Conservation (phyloP, 768 basidiomycete genomes). For the Trametopsis cervina region DNA sequence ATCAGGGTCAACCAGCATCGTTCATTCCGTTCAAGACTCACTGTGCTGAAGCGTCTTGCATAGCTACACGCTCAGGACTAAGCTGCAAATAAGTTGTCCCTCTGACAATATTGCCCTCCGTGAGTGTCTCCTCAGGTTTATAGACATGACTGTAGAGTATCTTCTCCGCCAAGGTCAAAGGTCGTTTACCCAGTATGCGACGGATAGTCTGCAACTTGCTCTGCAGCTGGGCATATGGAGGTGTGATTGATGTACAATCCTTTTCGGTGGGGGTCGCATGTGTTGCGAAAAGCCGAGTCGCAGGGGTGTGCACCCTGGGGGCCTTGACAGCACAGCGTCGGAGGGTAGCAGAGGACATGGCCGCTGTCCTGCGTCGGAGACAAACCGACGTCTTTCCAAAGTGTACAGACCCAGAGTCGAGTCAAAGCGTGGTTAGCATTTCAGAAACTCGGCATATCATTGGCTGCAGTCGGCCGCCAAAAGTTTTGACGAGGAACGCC, state of each 20-base stretch:
- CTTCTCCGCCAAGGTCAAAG: conserved; percentile 95
- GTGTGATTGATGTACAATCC: conserved; percentile 70
- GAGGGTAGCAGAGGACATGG: conserved; percentile 8
- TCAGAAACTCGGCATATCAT: too few relatives aligned
- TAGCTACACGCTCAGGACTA: conserved; percentile 88
- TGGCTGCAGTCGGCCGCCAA: neutral
- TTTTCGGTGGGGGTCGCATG: conserved; percentile 37
- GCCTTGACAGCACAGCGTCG: conserved; percentile 4
- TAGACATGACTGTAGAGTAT: conserved; percentile 90
- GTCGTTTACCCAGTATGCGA: conserved; percentile 58
- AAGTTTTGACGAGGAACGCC: neutral
- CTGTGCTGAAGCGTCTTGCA: conserved; percentile 94
- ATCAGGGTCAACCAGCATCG: conserved; percentile 3
- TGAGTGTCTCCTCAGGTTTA: conserved; percentile 68
- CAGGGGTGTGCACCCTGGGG: neutral
- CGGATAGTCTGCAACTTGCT: conserved; percentile 67
- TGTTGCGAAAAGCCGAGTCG: conserved; percentile 28
- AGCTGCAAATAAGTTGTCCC: conserved; percentile 90
- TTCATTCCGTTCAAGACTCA: conserved; percentile 39
- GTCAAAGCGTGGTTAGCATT: too few relatives aligned
- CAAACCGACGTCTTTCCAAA: too few relatives aligned
- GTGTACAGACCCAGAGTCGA: too few relatives aligned
- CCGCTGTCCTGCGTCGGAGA: neutral
- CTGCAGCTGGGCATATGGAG: conserved; percentile 71
- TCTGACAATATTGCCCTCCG: conserved; percentile 59